Evolutionary conservation across 768 basidiomycete genomes (phyloP), one percentile per base, ranked within the genome.

Genomic region (Russula olivacea): DNA sequence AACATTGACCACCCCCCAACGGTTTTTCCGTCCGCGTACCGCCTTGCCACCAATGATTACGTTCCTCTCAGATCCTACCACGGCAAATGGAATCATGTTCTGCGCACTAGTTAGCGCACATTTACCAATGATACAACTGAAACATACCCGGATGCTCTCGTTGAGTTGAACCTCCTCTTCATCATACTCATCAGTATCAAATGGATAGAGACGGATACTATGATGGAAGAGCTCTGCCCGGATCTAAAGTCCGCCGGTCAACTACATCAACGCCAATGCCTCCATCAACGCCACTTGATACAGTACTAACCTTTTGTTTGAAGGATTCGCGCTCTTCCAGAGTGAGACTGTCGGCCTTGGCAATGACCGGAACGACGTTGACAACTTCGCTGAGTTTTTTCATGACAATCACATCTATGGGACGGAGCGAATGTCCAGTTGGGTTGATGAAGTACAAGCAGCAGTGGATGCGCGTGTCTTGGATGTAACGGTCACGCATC

Each of bases 331-430:
- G 80, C 81, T 99, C 96, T 67, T 97, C 95, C 61, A 91, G 74
- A 2, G 95, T 98, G 79, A 99, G 81, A 66, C 86, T 88, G 76
- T 99, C 96, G 34, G 91, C 83, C 82, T 99, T 99, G 69, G 97
- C 96, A 71, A 99, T 98, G 65, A 99, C 91, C n/a, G 96, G 96
- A 9, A 99, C 95, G 57, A 99, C 96, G 70, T 99, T 99, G 75
- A 98, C 97, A 48, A 98, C 96, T 74, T 98, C 97, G 74, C 90
- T 91, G 65, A 99, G 80, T 80, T 98, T 98, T 82, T 98, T 97
- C 88, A 99, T 93, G 68, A 99, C 97, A 71, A 94, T 94, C 51
- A 98, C 88, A 70, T 99, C 96, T 71, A 99, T 94, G 34, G 97
- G 87, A 64, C 95, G 92, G 61, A 99, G 84, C 4, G 90, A 87